Evolutionary conservation across 2,329 filamentous ascomycete genomes (phyloP), one percentile per base, ranked within the genome.

Genomic region (Aspergillus tanneri): DNA sequence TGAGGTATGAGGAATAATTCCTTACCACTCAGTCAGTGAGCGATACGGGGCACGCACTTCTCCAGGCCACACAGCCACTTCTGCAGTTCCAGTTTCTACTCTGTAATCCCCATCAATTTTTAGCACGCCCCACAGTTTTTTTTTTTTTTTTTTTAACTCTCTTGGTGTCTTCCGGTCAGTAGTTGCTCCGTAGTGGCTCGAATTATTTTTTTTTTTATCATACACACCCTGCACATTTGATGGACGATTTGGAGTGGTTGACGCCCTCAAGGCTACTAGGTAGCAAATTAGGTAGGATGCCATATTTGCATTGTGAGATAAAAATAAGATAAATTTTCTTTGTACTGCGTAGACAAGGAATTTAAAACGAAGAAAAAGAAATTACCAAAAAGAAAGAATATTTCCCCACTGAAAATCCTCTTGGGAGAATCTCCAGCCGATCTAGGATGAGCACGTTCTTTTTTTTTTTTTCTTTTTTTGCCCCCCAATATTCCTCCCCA

Each of bases 401-500:
- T 41, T 45, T 38, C 37, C 54, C 53, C 53, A 57, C 52, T 52
- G 28, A 27, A 19, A 49, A 45, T 49, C 49, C 42, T 49, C 34
- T 48, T 50, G 52, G 52, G 53, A 37, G 35, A 54, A 57, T 53
- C 52, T 52, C 54, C 50, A 58, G 50, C 46, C 54, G 56, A 57
- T 59, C 54, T 55, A 46, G 48, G 43, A 49, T 53, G 50, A 59
- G 55, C 57, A 60, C 57, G 54, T 60, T 59, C 59, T 61, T 55
- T 54, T 55, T 49, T 40, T 47, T 12, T 34, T 27, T 28, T 46
- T 55, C 53, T 52, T 55, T 57, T 56, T 54, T 57, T 41, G 43
- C 54, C 49, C 50, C 52, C 52, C 50, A 49, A 52, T 67, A 71
- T 73, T 58, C 61, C 68, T 56, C 52, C 52, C 58, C 58, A 59